phyloP scores from a whole-genome alignment of 2,329 filamentous ascomycete species.

The Alternaria rosae region DNA sequence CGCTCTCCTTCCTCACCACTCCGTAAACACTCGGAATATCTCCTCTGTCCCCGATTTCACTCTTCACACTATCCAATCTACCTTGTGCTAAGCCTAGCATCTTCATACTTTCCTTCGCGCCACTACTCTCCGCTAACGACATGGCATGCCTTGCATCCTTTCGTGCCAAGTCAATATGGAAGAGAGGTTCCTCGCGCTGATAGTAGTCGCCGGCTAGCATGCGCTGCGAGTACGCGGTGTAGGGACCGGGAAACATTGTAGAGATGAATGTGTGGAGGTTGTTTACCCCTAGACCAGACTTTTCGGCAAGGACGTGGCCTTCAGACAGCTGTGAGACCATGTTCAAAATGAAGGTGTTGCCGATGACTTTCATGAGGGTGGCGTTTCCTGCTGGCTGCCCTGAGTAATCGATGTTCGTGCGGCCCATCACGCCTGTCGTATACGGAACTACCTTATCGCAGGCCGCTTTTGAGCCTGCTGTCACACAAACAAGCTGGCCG shows the following conservation, averaged over 20 bases:
- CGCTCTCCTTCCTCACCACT: slow-evolving; percentile 75
- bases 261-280: slow-evolving; percentile 76
- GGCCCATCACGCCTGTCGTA: slow-evolving; percentile 75
- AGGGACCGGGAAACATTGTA: slow-evolving; percentile 76
- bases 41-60: slow-evolving; percentile 72
- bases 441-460: slow-evolving; percentile 73
- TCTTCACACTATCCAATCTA: slow-evolving; percentile 72
- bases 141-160: slow-evolving; percentile 83
- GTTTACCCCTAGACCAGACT: slow-evolving; percentile 74
- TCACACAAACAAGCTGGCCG: slow-evolving; percentile 75
- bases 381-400: slow-evolving; percentile 73
- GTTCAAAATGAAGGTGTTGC: slow-evolving; percentile 85
- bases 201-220: slow-evolving; percentile 81
- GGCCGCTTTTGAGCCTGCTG: slow-evolving; percentile 68
- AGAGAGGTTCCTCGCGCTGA: slow-evolving; percentile 78
- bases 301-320: slow-evolving; percentile 80
- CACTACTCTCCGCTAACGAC: slow-evolving; percentile 68
- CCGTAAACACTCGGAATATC: slow-evolving; percentile 88
- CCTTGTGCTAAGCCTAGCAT: slow-evolving; percentile 72
- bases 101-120: slow-evolving; percentile 62
- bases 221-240: slow-evolving; percentile 75
- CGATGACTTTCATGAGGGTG: slow-evolving; percentile 78
- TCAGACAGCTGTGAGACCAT: slow-evolving; percentile 83
- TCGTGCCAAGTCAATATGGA: slow-evolving; percentile 79
- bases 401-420: slow-evolving; percentile 73